These are phyloP conservation scores for Chenopodium suecicum DNA, from an alignment of 148 eudicot genomes.

Conservation along the genomic window DNA sequence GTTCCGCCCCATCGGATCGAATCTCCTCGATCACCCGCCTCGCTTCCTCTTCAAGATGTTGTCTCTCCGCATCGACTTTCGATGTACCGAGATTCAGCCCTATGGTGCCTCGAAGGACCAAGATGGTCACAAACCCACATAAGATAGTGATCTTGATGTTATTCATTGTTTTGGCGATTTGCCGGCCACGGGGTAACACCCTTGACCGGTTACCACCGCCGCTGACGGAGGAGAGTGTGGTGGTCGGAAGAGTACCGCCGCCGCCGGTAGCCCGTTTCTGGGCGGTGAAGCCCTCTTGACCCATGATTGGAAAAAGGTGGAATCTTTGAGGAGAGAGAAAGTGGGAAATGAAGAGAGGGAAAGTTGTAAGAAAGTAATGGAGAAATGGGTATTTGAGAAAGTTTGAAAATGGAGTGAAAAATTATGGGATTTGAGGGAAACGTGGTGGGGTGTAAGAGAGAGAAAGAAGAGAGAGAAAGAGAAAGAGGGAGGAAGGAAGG, in stretches of 20 bases:
- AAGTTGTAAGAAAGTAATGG: background rate
- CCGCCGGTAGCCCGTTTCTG: slow-evolving; percentile 31
- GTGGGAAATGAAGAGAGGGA: background rate
- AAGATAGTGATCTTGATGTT: slow-evolving; percentile 48
- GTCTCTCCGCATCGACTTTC: slow-evolving; percentile 18
- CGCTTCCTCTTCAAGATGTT: slow-evolving; percentile 42
- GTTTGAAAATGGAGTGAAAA: background rate
- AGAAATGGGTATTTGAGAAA: background rate
- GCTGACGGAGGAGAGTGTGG: slow-evolving; percentile 20
- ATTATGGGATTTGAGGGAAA: background rate
- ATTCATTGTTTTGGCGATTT: slow-evolving; percentile 44
- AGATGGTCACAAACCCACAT: slow-evolving; percentile 51
- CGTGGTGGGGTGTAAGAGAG: slow-evolving; percentile 17
- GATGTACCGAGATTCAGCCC: slow-evolving; percentile 44
- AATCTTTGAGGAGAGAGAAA: background rate
- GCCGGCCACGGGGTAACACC: slow-evolving; percentile 33
- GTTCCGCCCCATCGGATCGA: slow-evolving; percentile 40
- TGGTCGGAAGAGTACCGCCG: slow-evolving; percentile 28
- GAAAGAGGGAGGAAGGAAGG: background rate
- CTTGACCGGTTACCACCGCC: background rate
- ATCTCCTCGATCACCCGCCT: slow-evolving; percentile 48
- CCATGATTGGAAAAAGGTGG: slow-evolving; percentile 23
- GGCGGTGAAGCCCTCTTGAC: slow-evolving; percentile 39
- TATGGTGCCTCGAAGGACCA: slow-evolving; percentile 62
- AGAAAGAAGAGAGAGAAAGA: background rate